Base-by-base conservation (phyloP, 257 asterid species). In the Oldenlandia corymbosa region DNA sequence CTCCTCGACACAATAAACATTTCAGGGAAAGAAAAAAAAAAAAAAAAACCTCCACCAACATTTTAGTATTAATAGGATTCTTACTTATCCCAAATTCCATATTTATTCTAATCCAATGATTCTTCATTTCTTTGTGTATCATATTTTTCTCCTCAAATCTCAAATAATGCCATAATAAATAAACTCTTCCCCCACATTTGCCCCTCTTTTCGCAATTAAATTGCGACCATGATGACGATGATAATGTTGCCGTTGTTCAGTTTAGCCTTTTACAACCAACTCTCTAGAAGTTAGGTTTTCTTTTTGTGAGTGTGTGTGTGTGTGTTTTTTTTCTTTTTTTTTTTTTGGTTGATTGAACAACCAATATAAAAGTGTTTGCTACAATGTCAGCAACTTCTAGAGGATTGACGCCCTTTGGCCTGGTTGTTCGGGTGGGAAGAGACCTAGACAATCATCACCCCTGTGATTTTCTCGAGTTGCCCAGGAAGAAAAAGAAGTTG, bases 341-440 rank as follows among this genome's bases (percentile, higher is more conserved):
- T 6, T 34, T 34, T 34, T 34, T 4, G 39, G 39, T 34, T 8
- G 41, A 11, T 13, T 53, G 20, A 20, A 53, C n/a, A 20, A 53
- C 16, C 58, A 2, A 5, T 1, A 14, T 12, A 54, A 54, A 27
- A 5, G 18, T 11, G 48, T 43, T n/a, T n/a, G 17, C 32, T 60
- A 32, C 66, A 67, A 52, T 63, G 81, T 81, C 80, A 74, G 87
- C 85, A 70, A 78, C 78, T 61, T 83, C 91, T 11, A 74, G 85
- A 68, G 85, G 88, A 5, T 78, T 85, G 34, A 67, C 82, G 52
- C 69, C 90, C 52, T 48, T 64, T 24, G 28, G 60, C 8, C 37
- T 64, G 7, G 37, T 55, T 24, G 47, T 26, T 32, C 58, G 55
- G 3, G 17, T 65, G 10, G 27, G 61, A 23, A 39, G 52, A 20